phyloP scores from a whole-genome alignment of 1,139 yeast genomes.

The Saccharomycopsis hybrid region DNA sequence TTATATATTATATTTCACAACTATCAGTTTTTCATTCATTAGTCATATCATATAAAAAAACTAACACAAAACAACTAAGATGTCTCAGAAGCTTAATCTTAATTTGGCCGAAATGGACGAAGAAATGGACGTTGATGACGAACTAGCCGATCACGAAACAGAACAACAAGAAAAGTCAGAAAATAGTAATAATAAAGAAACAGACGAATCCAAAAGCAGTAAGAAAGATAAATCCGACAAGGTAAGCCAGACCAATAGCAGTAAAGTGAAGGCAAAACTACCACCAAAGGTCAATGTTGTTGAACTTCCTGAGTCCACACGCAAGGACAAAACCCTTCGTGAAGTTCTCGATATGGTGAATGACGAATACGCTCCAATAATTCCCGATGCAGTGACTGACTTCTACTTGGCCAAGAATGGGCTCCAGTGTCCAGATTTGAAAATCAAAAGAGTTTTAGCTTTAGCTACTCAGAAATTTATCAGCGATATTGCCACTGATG shows the following conservation, averaged over 20 bases:
- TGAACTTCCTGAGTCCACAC: conserved; percentile 63
- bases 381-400: conserved; percentile 97
- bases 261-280: conserved; percentile 7
- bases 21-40: no score
- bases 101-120: conserved; percentile 29
- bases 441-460: conserved; percentile 81
- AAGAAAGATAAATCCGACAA: conserved; percentile 23
- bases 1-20: no score
- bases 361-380: conserved; percentile 81
- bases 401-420: conserved; percentile 88
- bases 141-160: conserved; percentile 24
- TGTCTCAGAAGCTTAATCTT: conserved; percentile 8
- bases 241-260: no score
- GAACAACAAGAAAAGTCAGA: no score
- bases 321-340: conserved; percentile 80
- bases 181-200: conserved; percentile 14
- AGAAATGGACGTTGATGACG: conserved; percentile 34
- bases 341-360: conserved; percentile 88
- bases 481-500: conserved; percentile 92
- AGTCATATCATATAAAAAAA: no score
- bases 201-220: conserved; percentile 19
- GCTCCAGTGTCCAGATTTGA: conserved; percentile 69
- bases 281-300: conserved; percentile 29
- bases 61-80: no score
- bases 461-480: conserved; percentile 94